A percentile compares a stretch with the other conserved stretches of the same genome.
Evolutionary conservation across 1,284 basidiomycete species (phyloP).

Genomic region (Sanghuangporus sanghuang): DNA sequence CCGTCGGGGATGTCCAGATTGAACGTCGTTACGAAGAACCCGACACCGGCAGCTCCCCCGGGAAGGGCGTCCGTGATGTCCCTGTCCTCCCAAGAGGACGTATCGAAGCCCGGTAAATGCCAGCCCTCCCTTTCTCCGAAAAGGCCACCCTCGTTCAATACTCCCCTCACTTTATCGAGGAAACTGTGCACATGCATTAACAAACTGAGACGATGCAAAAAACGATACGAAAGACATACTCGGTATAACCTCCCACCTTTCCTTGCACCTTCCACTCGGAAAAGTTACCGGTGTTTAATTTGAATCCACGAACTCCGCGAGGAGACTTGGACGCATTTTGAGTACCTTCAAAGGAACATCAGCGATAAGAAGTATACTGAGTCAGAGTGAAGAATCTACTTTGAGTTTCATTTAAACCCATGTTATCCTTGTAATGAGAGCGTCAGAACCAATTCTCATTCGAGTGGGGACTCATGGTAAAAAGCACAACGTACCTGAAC

Average conservation of each 20-base stretch:
- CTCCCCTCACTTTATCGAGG: conserved; percentile 62
- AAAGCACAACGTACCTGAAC: conserved; percentile 47
- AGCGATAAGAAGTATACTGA: neutral
- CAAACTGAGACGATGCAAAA: neutral
- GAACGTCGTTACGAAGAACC: conserved; percentile 76
- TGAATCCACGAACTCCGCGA: conserved; percentile 73
- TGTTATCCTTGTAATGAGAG: conserved; percentile 55
- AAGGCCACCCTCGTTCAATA: conserved; percentile 78
- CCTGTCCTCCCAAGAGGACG: conserved; percentile 51
- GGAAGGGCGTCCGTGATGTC: conserved; percentile 55
- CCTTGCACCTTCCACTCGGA: conserved; percentile 77
- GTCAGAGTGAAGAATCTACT: conserved; percentile 28
- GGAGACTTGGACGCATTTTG: conserved; percentile 53
- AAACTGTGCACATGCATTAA: conserved; percentile 34
- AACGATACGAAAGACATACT: conserved; percentile 32
- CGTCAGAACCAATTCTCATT: neutral
- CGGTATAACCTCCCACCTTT: conserved; percentile 69
- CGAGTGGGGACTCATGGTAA: neutral
- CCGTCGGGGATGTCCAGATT: conserved; percentile 51
- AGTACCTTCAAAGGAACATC: conserved; percentile 15
- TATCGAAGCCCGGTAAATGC: conserved; percentile 75
- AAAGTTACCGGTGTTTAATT: conserved; percentile 55
- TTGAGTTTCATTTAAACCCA: conserved; percentile 65
- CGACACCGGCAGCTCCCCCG: conserved; percentile 52
- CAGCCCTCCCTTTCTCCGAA: conserved; percentile 75